These are phyloP conservation scores for Collariella sp. DNA, from an alignment of 495 filamentous ascomycete species.

Conservation along the genomic window DNA sequence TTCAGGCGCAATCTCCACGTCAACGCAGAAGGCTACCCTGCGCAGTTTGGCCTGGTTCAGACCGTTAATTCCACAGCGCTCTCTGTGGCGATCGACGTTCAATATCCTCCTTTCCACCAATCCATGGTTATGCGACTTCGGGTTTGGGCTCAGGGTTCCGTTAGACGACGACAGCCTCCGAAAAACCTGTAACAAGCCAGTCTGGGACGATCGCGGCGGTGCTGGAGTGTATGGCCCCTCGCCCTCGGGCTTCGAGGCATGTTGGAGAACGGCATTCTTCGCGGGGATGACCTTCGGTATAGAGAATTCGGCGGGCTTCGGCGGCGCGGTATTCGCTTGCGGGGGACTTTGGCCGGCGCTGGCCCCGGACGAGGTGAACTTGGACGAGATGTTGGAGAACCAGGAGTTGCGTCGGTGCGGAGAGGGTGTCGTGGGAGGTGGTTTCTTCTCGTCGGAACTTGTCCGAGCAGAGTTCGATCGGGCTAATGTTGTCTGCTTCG, in stretches of 20 bases:
- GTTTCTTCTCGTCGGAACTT: conserved; percentile 15
- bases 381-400: conserved; percentile 87
- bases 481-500: conserved; percentile 20
- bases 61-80: conserved; percentile 70
- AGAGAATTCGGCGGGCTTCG: conserved; percentile 49
- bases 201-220: conserved; percentile 53
- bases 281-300: conserved; percentile 45
- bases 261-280: conserved; percentile 47
- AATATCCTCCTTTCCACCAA: conserved; percentile 69
- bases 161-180: conserved; percentile 70
- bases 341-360: conserved; percentile 37
- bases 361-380: conserved; percentile 64
- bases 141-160: conserved; percentile 32
- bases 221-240: conserved; percentile 57
- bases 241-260: conserved; percentile 40
- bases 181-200: conserved; percentile 73
- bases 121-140: conserved; percentile 41
- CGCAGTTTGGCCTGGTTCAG: conserved; percentile 73
- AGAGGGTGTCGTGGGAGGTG: conserved; percentile 1
- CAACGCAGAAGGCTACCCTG: conserved; percentile 88
- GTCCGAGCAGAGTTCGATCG: conserved; percentile 26
- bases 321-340: conserved; percentile 31
- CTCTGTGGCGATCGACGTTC: conserved; percentile 73
- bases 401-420: conserved; percentile 65
- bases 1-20: conserved; percentile 86